Evolutionary conservation across 2,329 filamentous ascomycete species (phyloP), one percentile per base, ranked within the genome.

Genomic region (Fusarium albidum): DNA sequence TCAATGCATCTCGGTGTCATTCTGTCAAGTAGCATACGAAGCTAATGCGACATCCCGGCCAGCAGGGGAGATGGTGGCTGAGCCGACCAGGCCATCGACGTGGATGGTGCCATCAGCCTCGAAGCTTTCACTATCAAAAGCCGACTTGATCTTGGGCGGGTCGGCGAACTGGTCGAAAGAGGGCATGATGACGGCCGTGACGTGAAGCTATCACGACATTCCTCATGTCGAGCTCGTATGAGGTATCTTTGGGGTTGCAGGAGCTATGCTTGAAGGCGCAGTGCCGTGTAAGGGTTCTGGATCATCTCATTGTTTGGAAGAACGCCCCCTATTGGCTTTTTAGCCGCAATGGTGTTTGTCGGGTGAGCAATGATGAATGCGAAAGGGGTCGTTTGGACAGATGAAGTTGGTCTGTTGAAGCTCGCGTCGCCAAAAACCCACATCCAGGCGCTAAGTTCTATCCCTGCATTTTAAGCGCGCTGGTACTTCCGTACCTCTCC

Each of bases 1-100:
- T 34, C 9, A 33, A 28, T n/a, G 17, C 9, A 12, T 21, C 10
- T 25, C 18, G 18, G 35, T 21, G 26, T 9, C 45, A 21, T 9
- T 15, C n/a, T 70, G 70, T 34, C 12, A 33, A 26, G 31, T 43
- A 50, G 75, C 81, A 74, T 68, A 84, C 81, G 92, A 96, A 48
- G 92, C 94, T 59, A 97, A 80, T 29, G 94, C 93, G 50, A 97
- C 86, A 76, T 97, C 94, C 66, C 94, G 85, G 41, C 94, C 92
- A 55, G 89, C 93, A 3, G 93, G 93, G 15, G 93, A 96, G 73
- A 97, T 96, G 54, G 92, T 94, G 65, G 94, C 93, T 6, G 94
- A 96, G 40, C 92, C 92, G 45, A 96, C 91, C 17, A 84, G 73
- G n/a, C 83, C 83, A 59, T 93, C 88, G 44, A 97, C 90, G 67